Evolutionary conservation across 805 yeast genomes (phyloP).

Genomic region (Spathaspora boniae): DNA sequence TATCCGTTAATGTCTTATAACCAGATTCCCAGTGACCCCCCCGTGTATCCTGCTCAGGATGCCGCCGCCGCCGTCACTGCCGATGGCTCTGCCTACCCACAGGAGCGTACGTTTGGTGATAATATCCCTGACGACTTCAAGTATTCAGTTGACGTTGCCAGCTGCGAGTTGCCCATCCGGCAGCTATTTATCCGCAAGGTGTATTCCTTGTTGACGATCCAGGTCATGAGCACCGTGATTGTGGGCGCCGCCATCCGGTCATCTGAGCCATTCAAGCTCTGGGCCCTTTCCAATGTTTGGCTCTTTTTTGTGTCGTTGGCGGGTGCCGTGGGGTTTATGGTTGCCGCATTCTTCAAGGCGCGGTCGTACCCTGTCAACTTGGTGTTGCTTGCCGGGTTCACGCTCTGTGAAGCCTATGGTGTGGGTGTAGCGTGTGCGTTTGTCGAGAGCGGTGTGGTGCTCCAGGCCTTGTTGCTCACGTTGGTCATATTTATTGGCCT

Average conservation of each 20-base stretch:
- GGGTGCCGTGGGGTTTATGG: conserved; percentile 61
- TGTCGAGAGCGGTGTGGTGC: conserved; percentile 58
- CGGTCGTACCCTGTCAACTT: conserved; percentile 68
- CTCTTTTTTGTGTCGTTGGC: conserved; percentile 51
- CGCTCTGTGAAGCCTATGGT: conserved; percentile 69
- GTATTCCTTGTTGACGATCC: conserved; percentile 65
- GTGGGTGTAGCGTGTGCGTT: conserved; percentile 65
- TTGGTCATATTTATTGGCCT: conserved; percentile 70
- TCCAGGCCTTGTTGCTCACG: conserved; percentile 72
- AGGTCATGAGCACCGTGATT: conserved; percentile 58
- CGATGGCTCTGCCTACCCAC: too few relatives aligned
- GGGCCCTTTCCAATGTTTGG: conserved; percentile 61
- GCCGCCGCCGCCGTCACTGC: neutral
- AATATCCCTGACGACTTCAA: conserved; percentile 74
- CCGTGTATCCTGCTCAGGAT: conserved; percentile 7
- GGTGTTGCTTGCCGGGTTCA: conserved; percentile 59
- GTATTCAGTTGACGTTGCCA: conserved; percentile 70
- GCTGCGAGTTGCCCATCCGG: conserved; percentile 73
- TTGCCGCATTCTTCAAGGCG: conserved; percentile 62
- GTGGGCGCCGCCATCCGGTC: conserved; percentile 51
- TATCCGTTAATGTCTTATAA: conserved; percentile 7
- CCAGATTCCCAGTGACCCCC: conserved; percentile 10
- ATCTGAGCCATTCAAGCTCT: conserved; percentile 42
- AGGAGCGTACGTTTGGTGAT: conserved; percentile 32
- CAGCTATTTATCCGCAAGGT: conserved; percentile 77